Evolutionary conservation across 2,329 filamentous ascomycete genomes (phyloP).

Genomic region (Cryphonectria carpinicola): DNA sequence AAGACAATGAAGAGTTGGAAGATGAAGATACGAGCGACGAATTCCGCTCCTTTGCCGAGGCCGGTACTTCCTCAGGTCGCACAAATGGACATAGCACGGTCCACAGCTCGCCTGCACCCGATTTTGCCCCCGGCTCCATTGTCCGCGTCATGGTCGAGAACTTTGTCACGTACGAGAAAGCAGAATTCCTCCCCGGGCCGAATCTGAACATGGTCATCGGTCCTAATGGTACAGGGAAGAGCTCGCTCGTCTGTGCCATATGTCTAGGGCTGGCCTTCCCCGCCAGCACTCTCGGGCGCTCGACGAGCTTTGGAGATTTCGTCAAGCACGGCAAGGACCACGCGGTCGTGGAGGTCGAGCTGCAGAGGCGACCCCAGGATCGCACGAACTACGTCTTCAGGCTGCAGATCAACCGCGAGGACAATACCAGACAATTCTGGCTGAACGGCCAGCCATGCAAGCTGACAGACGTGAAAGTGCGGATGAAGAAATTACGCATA

Average conservation of each 20-base stretch:
- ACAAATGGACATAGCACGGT: conserved; percentile 18
- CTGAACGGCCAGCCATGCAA: conserved; percentile 69
- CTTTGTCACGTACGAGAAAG: conserved; percentile 93
- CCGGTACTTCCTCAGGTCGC: conserved; percentile 29
- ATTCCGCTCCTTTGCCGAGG: conserved; percentile 30
- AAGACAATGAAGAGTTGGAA: conserved; percentile 26
- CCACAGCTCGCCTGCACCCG: conserved; percentile 31
- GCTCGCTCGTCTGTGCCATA: conserved; percentile 94
- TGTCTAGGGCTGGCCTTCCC: conserved; percentile 89
- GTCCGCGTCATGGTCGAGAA: conserved; percentile 83
- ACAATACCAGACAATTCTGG: conserved; percentile 79
- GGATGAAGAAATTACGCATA: conserved; percentile 77
- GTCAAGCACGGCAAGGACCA: conserved; percentile 85
- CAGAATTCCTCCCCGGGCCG: conserved; percentile 88
- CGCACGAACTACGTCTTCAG: conserved; percentile 72
- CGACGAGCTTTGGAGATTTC: conserved; percentile 83
- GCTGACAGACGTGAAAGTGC: conserved; percentile 66
- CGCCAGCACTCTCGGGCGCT: conserved; percentile 80
- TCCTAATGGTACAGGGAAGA: conserved; percentile 98
- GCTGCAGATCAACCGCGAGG: conserved; percentile 78
- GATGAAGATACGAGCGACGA: conserved; percentile 26
- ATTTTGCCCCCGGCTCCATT: conserved; percentile 78
- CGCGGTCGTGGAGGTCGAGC: conserved; percentile 88
- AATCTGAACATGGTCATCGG: conserved; percentile 98
- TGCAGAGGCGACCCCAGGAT: conserved; percentile 66